Base-by-base conservation (phyloP, 202 grass and related monocot species). In the Zizania palustris region DNA sequence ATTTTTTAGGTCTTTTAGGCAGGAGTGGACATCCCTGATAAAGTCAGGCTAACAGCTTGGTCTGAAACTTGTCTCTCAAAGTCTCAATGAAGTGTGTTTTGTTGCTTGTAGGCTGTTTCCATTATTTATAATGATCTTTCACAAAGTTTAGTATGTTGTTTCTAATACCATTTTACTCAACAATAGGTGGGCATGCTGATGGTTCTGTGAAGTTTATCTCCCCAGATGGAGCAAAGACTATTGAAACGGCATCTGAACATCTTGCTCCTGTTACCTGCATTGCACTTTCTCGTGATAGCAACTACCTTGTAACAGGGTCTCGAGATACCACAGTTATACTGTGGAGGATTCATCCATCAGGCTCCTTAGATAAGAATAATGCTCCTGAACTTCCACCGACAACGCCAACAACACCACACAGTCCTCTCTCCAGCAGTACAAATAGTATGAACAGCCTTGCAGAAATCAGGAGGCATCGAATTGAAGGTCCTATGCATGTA, bases 401-500 rank as follows among this genome's bases (percentile, higher is more conserved):
- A 28, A 28, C 28, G 28, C 28, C 93, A 67, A 43, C 60, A 0
- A 89, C 89, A 82, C 83, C 96, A 39, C 80, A 63, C 12, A 99
- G 80, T 82, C 83, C 96, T 86, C 63, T 85, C 53, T 74, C 90
- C 45, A 84, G 69, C 60, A 83, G 85, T 82, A 45, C 83, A 28
- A 28, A 28, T 70, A 77, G 65, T 44, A 12, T 71, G 7, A 80
- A 62, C 79, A 89, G 59, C 53, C 80, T 68, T 51, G 69, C 69
- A 63, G 90, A 93, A 80, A 84, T 83, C 34, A 93, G 78, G 73
- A 92, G 78, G 46, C 73, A 64, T 22, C 85, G 89, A 74, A 79
- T 99, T 10, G 96, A 99, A 88, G 96, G 96, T 59, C 87, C 92
- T 74, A 96, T 99, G 92, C 96, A 99, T 50, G 85, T 96, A 50